phyloP scores from a whole-genome alignment of 495 filamentous ascomycete species.

The Neurospora intermedia region DNA sequence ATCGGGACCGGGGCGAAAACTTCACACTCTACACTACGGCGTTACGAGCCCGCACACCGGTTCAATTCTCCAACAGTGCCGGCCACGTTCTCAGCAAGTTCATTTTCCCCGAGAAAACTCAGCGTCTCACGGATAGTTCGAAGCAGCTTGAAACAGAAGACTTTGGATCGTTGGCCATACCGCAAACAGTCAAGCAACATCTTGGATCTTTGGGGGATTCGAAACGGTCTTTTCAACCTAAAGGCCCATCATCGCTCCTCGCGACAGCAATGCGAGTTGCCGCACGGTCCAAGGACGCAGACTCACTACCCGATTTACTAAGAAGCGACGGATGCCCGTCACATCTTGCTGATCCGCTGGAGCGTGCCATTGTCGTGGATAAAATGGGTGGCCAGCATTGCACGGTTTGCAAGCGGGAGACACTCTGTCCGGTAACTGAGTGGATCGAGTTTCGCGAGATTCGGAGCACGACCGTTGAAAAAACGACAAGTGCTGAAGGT shows the following conservation, averaged over 20 bases:
- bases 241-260: conserved; percentile 14
- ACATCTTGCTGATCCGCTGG: conserved; percentile 1
- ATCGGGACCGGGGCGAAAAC: not conserved
- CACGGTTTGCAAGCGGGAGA: conserved; percentile 16
- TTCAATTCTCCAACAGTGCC: conserved; percentile 13
- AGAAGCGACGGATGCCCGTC: not conserved
- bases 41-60: conserved; percentile 13
- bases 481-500: not conserved
- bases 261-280: conserved; percentile 14
- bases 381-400: conserved; percentile 13
- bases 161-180: conserved; percentile 10
- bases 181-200: not conserved
- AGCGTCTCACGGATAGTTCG: not conserved
- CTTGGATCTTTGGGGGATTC: not conserved
- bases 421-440: conserved; percentile 12
- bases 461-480: not conserved
- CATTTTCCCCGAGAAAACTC: conserved; percentile 1
- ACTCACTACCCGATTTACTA: not conserved
- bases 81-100: conserved; percentile 8
- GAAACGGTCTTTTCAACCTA: not conserved
- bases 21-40: conserved; percentile 10
- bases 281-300: not conserved
- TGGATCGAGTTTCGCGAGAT: conserved; percentile 24
- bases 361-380: conserved; percentile 5
- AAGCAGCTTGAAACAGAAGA: conserved; percentile 10